These are phyloP conservation scores for Aspergillus tamarii DNA, from an alignment of 2,329 filamentous ascomycete species.

Conservation along the genomic window DNA sequence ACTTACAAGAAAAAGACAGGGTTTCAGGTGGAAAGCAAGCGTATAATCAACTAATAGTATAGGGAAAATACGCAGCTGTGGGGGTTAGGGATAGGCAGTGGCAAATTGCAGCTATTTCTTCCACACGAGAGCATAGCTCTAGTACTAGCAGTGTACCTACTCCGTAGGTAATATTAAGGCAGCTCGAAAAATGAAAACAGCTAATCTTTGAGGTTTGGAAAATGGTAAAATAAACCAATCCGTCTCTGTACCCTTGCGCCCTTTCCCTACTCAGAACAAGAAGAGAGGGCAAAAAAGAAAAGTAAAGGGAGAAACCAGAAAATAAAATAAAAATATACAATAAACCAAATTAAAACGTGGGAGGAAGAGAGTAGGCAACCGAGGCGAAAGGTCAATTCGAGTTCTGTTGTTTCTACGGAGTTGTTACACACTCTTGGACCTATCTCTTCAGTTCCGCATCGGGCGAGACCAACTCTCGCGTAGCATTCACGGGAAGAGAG, in stretches of 20 bases:
- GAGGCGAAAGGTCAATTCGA: conserved; percentile 17
- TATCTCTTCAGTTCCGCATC: conserved; percentile 16
- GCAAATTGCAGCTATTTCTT: conserved; percentile 22
- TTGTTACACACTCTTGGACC: background rate
- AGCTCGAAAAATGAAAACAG: background rate
- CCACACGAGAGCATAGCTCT: background rate
- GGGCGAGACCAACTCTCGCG: conserved; percentile 1
- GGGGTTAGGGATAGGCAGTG: conserved; percentile 25
- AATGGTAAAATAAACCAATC: background rate
- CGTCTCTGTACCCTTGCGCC: background rate
- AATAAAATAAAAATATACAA: too few relatives aligned
- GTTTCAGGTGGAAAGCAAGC: background rate
- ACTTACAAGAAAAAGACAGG: conserved; percentile 2
- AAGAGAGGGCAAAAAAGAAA: background rate
- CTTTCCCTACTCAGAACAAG: background rate
- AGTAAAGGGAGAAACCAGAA: background rate
- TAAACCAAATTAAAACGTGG: conserved; percentile 6
- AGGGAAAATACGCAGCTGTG: conserved; percentile 17
- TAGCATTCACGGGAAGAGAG: conserved; percentile 3
- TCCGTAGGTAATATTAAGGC: background rate
- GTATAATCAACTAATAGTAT: conserved; percentile 5
- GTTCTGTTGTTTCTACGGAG: background rate
- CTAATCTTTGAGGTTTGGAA: background rate
- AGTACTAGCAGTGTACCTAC: background rate
- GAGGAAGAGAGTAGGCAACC: conserved; percentile 7